Base-by-base conservation (phyloP, 345 rosid species). In the Pistacia atlantica region DNA sequence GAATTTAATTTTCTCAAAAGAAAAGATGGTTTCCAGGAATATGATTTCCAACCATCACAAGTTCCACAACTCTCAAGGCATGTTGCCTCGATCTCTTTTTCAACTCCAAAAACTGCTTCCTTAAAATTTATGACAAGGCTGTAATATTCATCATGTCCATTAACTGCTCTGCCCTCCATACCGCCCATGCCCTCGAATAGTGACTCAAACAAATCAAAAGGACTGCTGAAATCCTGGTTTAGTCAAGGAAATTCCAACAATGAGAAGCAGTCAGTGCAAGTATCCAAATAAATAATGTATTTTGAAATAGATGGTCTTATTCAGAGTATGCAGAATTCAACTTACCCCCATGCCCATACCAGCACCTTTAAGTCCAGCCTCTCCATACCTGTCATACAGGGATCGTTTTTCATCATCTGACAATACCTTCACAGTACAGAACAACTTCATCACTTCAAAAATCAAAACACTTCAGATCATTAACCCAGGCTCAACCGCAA, bases 271-370 rank as follows among this genome's bases (percentile, higher is more conserved):
- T 49, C 4, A 2, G 22, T 35, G 11, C 48, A 14, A 49, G 22
- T 4, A 18, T 8, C 46, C 2, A 38, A 57, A 38, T 18, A 71
- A 38, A 57, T 11, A 63, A 62, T 11, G 13, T 22, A 56, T 60
- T n/a, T 9, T 28, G 4, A 13, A 35, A 31, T 51, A 59, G 22
- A 51, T 11, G 28, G 73, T 25, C 28, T 60, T 22, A 60, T 76
- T 54, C 17, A 45, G 62, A 31, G 61, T 6, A 18, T 14, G 18
- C 56, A 33, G 60, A 73, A 54, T 48, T 45, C 38, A 65, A 86
- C 94, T 87, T 88, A 95, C 98, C 94, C 99, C 99, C 90, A 80
- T 90, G 82, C 95, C 99, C 97, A 94, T 87, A 71, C 94, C 97
- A 73, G 93, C 92, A 75, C 98, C 98, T 86, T 94, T 97, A 69